Conservation (phyloP, 1,139 yeast genomes). For the Sugiyamaella castrensis region DNA sequence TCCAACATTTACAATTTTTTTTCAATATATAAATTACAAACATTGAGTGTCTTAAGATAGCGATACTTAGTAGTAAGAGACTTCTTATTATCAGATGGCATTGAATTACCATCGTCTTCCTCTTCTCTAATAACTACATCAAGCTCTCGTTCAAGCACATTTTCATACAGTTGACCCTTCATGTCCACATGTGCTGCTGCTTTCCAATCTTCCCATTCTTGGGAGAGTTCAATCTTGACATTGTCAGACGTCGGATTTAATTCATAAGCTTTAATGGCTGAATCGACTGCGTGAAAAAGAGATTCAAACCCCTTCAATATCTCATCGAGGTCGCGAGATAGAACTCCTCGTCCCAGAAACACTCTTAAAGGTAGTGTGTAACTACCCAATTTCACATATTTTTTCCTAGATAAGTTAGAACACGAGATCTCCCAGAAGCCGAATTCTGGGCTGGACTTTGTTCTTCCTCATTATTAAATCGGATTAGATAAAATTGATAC, state of each 20-base stretch:
- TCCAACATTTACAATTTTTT: constrained; percentile 1
- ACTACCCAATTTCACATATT: constrained; percentile 9
- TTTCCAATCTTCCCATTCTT: constrained; percentile 11
- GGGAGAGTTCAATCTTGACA: not conserved
- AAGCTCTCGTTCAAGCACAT: constrained; percentile 3
- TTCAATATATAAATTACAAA: constrained; percentile 8
- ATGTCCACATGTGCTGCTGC: constrained; percentile 10
- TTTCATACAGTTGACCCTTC: constrained; percentile 1
- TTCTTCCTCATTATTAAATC: too few relatives aligned
- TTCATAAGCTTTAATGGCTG: too few relatives aligned
- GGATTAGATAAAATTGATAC: too few relatives aligned
- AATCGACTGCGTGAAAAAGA: constrained; percentile 2
- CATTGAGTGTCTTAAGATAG: not conserved
- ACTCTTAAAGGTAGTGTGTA: constrained; percentile 13
- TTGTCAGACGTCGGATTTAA: too few relatives aligned
- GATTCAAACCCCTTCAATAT: constrained; percentile 5
- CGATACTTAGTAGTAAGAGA: not conserved
- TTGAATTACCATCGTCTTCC: constrained; percentile 2
- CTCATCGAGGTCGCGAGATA: not conserved
- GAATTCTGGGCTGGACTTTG: too few relatives aligned
- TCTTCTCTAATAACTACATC: constrained; percentile 8
- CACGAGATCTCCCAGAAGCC: too few relatives aligned
- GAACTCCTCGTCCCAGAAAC: constrained; percentile 10
- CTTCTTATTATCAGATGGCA: constrained; percentile 1
- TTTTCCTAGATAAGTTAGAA: constrained; percentile 2